Base-by-base conservation (phyloP, 192 early-diverging fungal species). In the Gigaspora rosea region DNA sequence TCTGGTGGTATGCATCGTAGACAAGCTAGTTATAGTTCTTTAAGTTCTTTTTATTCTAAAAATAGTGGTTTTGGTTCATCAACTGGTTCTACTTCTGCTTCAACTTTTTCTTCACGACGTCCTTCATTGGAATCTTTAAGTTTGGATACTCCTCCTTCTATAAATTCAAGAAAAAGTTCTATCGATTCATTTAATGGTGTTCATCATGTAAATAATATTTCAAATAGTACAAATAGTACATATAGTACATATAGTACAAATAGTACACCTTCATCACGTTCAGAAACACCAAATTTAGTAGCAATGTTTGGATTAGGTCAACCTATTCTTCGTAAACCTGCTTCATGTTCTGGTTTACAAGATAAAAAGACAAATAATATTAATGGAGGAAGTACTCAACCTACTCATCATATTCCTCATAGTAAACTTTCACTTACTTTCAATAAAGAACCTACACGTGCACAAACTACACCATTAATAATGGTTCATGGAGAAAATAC, bases 271-370 rank as follows among this genome's bases (percentile, higher is more conserved):
- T 32, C 18, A 57, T 57, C 51, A 57, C 51, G 62, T 22, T 49
- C 48, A 35, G 58, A 76, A 18, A 64, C 49, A 66, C 50, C 50
- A 51, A 64, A 49, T 76, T 50, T 63, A 57, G 49, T 56, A 27
- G 57, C 57, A 33, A 62, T n/a, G 8, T 36, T 66, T 66, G 75
- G 75, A 20, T 48, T 76, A 41, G 75, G 75, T 5, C 61, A 66
- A 51, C 75, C 75, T 20, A 76, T 76, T 15, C 50, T 76, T 36
- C 75, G 75, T 66, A 76, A 76, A 76, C 75, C 75, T 41, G 64
- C 51, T 54, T 76, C 75, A 11, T 48, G 51, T 27, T 65, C 63
- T 20, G 63, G 63, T 56, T 50, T 76, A 12, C 63, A 66, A 36
- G 75, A 48, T 6, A 69, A 48, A 7, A 69, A 69, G 6, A 32